phyloP scores from a whole-genome alignment of 2,329 filamentous ascomycete species.

The Rhynchosporium secalis region DNA sequence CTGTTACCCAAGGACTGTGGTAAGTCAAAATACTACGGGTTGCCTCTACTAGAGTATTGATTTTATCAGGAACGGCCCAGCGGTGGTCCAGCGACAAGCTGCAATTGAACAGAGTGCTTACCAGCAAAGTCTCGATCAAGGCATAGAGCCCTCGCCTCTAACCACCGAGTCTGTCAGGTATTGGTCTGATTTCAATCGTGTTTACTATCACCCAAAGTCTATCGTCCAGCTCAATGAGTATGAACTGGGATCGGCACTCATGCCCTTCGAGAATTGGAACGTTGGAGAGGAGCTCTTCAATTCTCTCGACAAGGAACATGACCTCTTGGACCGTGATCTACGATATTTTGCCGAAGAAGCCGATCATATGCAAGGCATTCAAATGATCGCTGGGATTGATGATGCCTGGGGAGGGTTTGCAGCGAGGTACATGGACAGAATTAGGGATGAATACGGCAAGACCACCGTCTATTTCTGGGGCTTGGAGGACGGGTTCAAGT shows the following conservation, averaged over 20 bases:
- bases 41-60: constrained; percentile 11
- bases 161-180: constrained; percentile 76
- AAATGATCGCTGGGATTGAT: constrained; percentile 70
- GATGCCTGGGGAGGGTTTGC: constrained; percentile 83
- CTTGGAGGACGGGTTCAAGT: constrained; percentile 61
- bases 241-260: constrained; percentile 75
- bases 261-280: constrained; percentile 78
- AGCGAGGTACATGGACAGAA: constrained; percentile 68
- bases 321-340: constrained; percentile 87
- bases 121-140: constrained; percentile 75
- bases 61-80: constrained; percentile 58
- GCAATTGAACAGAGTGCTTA: constrained; percentile 72
- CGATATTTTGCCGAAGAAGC: constrained; percentile 89
- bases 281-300: constrained; percentile 75
- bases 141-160: constrained; percentile 62
- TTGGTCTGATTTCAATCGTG: constrained; percentile 93
- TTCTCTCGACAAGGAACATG: constrained; percentile 74
- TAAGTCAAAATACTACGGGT: constrained; percentile 27
- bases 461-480: constrained; percentile 85
- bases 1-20: constrained; percentile 42
- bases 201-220: constrained; percentile 90
- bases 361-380: constrained; percentile 86
- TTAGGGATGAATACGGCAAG: constrained; percentile 91
- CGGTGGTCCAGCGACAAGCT: constrained; percentile 67
- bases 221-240: constrained; percentile 86